These are phyloP conservation scores for Priceomyces castillae DNA, from an alignment of 805 yeast genomes.

Conservation along the genomic window DNA sequence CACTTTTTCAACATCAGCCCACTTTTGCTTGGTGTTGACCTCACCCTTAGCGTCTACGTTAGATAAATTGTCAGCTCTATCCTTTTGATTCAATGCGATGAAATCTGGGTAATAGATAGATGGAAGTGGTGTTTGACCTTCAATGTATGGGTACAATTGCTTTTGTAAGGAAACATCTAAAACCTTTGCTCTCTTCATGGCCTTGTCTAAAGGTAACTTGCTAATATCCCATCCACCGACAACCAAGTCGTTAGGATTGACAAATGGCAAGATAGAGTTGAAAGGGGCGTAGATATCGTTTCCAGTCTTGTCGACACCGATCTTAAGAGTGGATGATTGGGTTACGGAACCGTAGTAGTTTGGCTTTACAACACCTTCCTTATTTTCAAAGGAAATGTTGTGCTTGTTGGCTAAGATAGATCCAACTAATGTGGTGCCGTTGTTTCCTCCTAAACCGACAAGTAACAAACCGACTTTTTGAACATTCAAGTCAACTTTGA, in stretches of 20 bases:
- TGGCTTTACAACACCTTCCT: conserved; percentile 69
- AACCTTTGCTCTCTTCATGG: conserved; percentile 83
- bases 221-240: conserved; percentile 96
- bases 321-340: conserved; percentile 84
- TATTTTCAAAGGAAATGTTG: conserved; percentile 73
- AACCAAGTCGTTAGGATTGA: conserved; percentile 84
- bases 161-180: conserved; percentile 82
- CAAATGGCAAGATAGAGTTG: conserved; percentile 83
- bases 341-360: conserved; percentile 95
- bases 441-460: conserved; percentile 96
- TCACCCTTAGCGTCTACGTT: conserved; percentile 53
- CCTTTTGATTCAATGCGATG: conserved; percentile 91
- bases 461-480: conserved; percentile 88
- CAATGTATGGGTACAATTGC: conserved; percentile 64
- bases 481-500: conserved; percentile 75
- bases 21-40: conserved; percentile 59
- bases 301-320: conserved; percentile 79
- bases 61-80: conserved; percentile 84
- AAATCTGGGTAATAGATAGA: conserved; percentile 94
- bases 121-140: conserved; percentile 65
- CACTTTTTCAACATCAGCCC: conserved; percentile 86
- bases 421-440: conserved; percentile 88
- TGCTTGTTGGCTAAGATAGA: conserved; percentile 83
- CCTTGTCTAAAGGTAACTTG: conserved; percentile 63
- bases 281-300: conserved; percentile 91